Conservation (phyloP, 225 moss, liverwort and hornwort species). For the Pseudoscleropodium purum region DNA sequence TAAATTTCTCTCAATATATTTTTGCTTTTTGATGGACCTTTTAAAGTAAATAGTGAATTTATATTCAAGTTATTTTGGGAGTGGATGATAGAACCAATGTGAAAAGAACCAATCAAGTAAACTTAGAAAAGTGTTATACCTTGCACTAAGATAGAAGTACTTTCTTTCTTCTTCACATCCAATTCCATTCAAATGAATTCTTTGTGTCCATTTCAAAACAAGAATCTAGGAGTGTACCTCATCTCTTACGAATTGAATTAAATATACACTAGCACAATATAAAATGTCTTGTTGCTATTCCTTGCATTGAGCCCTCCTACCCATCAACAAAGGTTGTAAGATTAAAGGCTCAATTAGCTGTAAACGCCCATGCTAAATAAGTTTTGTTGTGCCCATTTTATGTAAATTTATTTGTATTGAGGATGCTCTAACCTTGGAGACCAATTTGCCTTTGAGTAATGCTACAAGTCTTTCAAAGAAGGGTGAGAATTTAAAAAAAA, state of each 20-base stretch:
- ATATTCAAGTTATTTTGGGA: neutral
- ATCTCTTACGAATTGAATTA: neutral
- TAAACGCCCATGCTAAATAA: fast-evolving
- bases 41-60: neutral
- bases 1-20: neutral
- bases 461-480: too few relatives aligned
- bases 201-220: neutral
- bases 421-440: too few relatives aligned
- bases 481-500: too few relatives aligned
- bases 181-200: neutral
- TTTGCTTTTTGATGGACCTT: neutral
- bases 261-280: neutral
- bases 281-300: neutral
- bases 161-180: neutral
- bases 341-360: too few relatives aligned
- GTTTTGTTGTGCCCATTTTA: too few relatives aligned
- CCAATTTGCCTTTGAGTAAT: neutral
- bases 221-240: fast-evolving
- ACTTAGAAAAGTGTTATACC: neutral
- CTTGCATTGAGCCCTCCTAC: too few relatives aligned
- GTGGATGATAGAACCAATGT: neutral
- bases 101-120: neutral
- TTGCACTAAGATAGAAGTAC: neutral
- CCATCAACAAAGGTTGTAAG: fast-evolving
- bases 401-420: too few relatives aligned